Evolutionary conservation across 768 basidiomycete genomes (phyloP).

Genomic region (Kwoniella bestiolae): DNA sequence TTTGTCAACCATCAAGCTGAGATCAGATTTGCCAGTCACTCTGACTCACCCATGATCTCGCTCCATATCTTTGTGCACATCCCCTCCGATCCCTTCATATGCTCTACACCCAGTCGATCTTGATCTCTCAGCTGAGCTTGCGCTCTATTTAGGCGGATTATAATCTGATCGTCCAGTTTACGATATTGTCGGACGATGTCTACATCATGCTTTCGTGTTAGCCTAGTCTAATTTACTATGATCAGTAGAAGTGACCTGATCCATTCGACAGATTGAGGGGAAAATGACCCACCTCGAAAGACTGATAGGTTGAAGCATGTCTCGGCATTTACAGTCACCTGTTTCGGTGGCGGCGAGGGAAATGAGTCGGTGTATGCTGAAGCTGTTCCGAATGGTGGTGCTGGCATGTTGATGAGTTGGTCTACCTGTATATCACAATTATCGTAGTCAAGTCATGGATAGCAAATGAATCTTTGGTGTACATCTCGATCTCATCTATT

Average conservation of each 20-base stretch:
- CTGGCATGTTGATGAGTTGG: conserved; percentile 29
- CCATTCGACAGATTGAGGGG: no score
- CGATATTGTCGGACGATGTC: conserved; percentile 56
- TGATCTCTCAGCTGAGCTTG: conserved; percentile 53
- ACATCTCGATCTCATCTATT: not conserved
- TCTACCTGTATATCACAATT: not conserved
- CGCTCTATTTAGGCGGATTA: conserved; percentile 52
- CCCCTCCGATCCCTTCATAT: conserved; percentile 37
- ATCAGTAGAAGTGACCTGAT: no score
- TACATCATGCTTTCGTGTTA: no score
- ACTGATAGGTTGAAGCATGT: conserved; percentile 55
- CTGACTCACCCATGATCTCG: conserved; percentile 56
- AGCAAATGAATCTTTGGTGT: not conserved
- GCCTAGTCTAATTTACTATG: no score
- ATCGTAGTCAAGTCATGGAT: not conserved
- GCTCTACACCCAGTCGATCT: conserved; percentile 11
- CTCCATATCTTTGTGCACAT: conserved; percentile 53
- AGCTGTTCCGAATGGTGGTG: conserved; percentile 51
- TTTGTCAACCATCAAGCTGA: not conserved
- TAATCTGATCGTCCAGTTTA: conserved; percentile 55
- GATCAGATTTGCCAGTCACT: not conserved
- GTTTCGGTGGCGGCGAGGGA: conserved; percentile 44
- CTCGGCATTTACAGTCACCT: conserved; percentile 50
- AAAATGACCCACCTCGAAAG: conserved; percentile 56
- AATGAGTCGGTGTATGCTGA: conserved; percentile 56